A percentile compares a stretch with the other conserved stretches of the same genome.
phyloP scores from a whole-genome alignment of 306 rosid species.

The Heteromeles arbutifolia region DNA sequence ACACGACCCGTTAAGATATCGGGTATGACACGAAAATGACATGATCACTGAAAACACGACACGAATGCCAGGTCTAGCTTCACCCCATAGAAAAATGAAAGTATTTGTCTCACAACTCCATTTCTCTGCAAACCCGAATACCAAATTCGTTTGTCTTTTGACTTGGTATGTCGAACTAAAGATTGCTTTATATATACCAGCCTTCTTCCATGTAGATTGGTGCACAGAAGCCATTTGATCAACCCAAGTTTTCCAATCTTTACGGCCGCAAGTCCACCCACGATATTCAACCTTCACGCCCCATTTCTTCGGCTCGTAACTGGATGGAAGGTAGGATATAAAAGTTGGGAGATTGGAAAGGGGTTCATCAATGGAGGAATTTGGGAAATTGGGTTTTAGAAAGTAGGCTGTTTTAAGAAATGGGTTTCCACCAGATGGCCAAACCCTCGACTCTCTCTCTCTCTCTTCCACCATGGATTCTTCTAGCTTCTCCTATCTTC shows the following conservation, averaged over 20 bases:
- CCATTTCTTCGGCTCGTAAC: conserved; percentile 4
- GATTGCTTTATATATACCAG: conserved; percentile 41
- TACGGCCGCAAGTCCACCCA: conserved; percentile 10
- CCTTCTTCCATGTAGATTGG: conserved; percentile 35
- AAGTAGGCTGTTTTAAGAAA: conserved; percentile 24
- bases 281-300: conserved; percentile 9
- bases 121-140: conserved; percentile 7
- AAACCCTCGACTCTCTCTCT: conserved; percentile 33
- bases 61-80: no score
- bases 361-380: background rate
- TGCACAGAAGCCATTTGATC: conserved; percentile 17
- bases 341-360: background rate
- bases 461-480: conserved; percentile 22
- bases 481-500: background rate
- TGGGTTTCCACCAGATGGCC: conserved; percentile 34
- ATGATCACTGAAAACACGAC: no score
- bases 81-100: conserved; percentile 41
- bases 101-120: conserved; percentile 35
- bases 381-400: conserved; percentile 26
- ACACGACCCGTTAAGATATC: no score
- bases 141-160: background rate
- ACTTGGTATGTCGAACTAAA: conserved; percentile 19
- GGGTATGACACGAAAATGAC: no score
- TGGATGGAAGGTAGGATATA: background rate
- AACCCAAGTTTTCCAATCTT: conserved; percentile 35